These are phyloP conservation scores for Haplosporangium sp. DNA, from an alignment of 371 early-diverging fungal species.

Conservation along the genomic window DNA sequence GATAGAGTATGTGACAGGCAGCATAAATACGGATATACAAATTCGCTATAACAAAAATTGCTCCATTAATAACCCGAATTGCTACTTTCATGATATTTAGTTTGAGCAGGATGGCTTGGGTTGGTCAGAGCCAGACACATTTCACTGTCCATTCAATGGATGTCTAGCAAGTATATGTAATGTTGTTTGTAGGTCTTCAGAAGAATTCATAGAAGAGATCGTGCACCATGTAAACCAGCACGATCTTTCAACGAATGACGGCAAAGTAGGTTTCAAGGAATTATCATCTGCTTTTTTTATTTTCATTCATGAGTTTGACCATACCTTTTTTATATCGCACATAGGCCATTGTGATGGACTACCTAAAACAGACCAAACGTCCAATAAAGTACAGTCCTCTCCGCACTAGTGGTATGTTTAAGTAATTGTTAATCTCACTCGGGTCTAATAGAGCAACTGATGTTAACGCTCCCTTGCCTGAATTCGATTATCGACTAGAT, in stretches of 20 bases:
- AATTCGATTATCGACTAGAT: neutral
- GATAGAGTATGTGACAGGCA: slow-evolving; percentile 3
- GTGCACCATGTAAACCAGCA: slow-evolving; percentile 26
- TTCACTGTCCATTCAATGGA: slow-evolving; percentile 22
- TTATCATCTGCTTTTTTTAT: neutral
- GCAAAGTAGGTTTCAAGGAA: slow-evolving; percentile 9
- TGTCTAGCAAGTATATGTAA: slow-evolving; percentile 21
- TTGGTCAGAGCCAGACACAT: slow-evolving; percentile 17
- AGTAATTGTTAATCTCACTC: neutral
- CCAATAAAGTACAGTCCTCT: neutral
- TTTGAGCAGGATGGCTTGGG: neutral
- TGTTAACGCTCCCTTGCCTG: neutral
- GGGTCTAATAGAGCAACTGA: neutral
- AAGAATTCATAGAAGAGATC: slow-evolving; percentile 13
- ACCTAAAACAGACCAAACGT: slow-evolving; percentile 1
- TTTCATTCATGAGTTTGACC: neutral
- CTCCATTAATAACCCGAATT: neutral
- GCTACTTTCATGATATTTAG: neutral
- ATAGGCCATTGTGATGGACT: neutral
- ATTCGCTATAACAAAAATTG: too few species aligned
- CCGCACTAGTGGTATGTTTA: neutral
- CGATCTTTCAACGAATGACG: slow-evolving; percentile 11
- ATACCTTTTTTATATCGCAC: neutral
- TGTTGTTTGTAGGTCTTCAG: neutral
- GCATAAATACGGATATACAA: neutral